These are phyloP conservation scores for Amphirosellinia nigrospora DNA, from an alignment of 495 filamentous ascomycete species.

Conservation along the genomic window DNA sequence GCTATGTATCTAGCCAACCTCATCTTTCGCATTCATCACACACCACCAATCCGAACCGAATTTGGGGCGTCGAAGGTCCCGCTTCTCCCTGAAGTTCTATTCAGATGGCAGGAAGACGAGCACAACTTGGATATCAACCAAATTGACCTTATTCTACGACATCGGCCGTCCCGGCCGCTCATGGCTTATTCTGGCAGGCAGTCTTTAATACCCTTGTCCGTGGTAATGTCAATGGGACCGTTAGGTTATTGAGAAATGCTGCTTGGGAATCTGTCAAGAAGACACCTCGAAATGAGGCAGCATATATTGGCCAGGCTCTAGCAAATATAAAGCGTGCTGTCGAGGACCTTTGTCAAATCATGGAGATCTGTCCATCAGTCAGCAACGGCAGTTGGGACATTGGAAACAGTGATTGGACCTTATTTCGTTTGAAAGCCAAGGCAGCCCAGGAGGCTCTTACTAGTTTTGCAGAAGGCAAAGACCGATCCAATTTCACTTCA, in stretches of 20 bases:
- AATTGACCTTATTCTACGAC: slow-evolving; percentile 61
- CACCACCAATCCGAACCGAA: slow-evolving; percentile 51
- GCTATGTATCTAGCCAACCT: slow-evolving; percentile 75
- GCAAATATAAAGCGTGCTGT: slow-evolving; percentile 73
- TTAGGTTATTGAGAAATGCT: slow-evolving; percentile 68
- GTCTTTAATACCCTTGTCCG: slow-evolving; percentile 71
- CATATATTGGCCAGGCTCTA: slow-evolving; percentile 74
- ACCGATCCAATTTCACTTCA: slow-evolving; percentile 47
- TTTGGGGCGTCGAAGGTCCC: slow-evolving; percentile 41
- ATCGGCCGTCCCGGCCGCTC: slow-evolving; percentile 74
- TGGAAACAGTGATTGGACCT: slow-evolving; percentile 72
- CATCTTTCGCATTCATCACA: slow-evolving; percentile 76
- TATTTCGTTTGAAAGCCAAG: slow-evolving; percentile 74
- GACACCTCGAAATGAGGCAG: slow-evolving; percentile 56
- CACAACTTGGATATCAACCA: slow-evolving; percentile 68
- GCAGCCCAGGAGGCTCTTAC: slow-evolving; percentile 70
- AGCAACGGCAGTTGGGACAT: slow-evolving; percentile 74
- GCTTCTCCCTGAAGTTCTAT: slow-evolving; percentile 73
- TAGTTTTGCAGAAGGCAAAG: slow-evolving; percentile 75
- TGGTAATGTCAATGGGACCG: slow-evolving; percentile 68
- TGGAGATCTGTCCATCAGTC: slow-evolving; percentile 73
- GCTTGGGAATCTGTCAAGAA: slow-evolving; percentile 74
- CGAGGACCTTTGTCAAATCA: slow-evolving; percentile 64
- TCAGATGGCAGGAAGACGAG: slow-evolving; percentile 77
- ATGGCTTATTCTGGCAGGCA: slow-evolving; percentile 79